phyloP scores from a whole-genome alignment of 2,329 filamentous ascomycete species.

The Nannizzia gypsea region DNA sequence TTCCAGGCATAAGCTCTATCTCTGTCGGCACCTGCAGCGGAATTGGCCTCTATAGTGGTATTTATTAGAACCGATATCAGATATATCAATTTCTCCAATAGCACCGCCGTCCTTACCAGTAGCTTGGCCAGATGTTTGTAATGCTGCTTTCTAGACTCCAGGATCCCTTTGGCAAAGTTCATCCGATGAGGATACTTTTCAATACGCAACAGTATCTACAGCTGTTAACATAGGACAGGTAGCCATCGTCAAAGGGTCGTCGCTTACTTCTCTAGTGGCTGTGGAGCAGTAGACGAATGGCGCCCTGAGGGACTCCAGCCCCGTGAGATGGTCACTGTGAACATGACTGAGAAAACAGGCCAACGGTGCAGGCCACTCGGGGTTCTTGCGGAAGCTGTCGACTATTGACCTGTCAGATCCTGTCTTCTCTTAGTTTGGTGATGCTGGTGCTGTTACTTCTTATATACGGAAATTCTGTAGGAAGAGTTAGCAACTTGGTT shows the following conservation, averaged over 20 bases:
- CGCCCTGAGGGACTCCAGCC: constrained; percentile 62
- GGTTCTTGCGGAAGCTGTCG: constrained; percentile 62
- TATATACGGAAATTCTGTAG: constrained; percentile 15
- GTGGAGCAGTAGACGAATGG: constrained; percentile 87
- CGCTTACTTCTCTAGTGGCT: constrained; percentile 56
- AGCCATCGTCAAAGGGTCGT: neutral
- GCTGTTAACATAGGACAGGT: constrained; percentile 6
- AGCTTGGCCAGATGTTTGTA: constrained; percentile 65
- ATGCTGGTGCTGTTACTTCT: constrained; percentile 10
- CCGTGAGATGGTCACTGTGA: constrained; percentile 77
- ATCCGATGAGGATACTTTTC: constrained; percentile 69
- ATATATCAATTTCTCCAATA: neutral
- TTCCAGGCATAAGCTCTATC: constrained; percentile 60
- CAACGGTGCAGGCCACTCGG: constrained; percentile 48
- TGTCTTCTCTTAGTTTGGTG: neutral
- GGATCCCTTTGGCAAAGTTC: constrained; percentile 65
- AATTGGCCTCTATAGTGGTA: constrained; percentile 51
- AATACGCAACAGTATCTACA: constrained; percentile 58
- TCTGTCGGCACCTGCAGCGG: constrained; percentile 67
- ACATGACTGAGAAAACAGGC: constrained; percentile 88
- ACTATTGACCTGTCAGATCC: constrained; percentile 39
- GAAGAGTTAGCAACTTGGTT: neutral
- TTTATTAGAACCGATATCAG: constrained; percentile 6
- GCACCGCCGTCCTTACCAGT: constrained; percentile 37
- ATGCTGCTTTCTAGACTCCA: constrained; percentile 61